A percentile compares a stretch with the other conserved stretches of the same genome.
These are phyloP conservation scores for Ceriops zippeliana DNA, from an alignment of 345 rosid genomes.

Conservation along the genomic window DNA sequence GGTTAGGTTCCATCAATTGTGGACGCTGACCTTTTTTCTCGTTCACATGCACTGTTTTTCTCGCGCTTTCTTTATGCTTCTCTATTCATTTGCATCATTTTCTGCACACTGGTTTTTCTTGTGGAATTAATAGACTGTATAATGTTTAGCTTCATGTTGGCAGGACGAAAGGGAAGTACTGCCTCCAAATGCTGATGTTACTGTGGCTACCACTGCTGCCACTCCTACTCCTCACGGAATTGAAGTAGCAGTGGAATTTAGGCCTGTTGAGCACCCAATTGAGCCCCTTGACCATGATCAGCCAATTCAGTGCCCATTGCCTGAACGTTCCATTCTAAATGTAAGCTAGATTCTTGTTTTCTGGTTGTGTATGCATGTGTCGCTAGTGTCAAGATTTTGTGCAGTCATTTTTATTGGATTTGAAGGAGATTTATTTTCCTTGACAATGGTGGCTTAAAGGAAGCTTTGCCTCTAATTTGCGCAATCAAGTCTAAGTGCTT, in stretches of 20 bases:
- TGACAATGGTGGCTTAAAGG: too few relatives aligned
- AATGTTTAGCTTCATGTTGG: conserved; percentile 14
- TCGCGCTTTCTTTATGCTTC: background rate
- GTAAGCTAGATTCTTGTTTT: conserved; percentile 36
- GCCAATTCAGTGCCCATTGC: conserved; percentile 82
- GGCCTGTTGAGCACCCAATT: conserved; percentile 85
- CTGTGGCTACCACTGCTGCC: conserved; percentile 32
- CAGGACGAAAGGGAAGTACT: conserved; percentile 68
- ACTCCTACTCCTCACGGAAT: conserved; percentile 73
- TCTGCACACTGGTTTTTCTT: background rate
- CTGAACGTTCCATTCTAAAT: conserved; percentile 91
- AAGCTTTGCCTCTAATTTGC: too few relatives aligned
- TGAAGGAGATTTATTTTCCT: background rate
- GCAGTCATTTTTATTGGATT: background rate
- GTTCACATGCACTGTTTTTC: too few relatives aligned
- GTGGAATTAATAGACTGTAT: background rate
- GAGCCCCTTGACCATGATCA: conserved; percentile 80
- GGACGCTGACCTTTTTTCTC: too few relatives aligned
- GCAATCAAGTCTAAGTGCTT: too few relatives aligned
- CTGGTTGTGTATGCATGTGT: background rate
- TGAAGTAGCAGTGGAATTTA: conserved; percentile 76
- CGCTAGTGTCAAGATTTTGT: background rate
- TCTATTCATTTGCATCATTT: background rate
- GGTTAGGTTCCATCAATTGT: too few relatives aligned
- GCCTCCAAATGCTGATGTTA: conserved; percentile 51